A percentile compares a stretch with the other conserved stretches of the same genome.
Evolutionary conservation across 192 early-diverging fungal genomes (phyloP).

Genomic region (Rhizophagus clarus): DNA sequence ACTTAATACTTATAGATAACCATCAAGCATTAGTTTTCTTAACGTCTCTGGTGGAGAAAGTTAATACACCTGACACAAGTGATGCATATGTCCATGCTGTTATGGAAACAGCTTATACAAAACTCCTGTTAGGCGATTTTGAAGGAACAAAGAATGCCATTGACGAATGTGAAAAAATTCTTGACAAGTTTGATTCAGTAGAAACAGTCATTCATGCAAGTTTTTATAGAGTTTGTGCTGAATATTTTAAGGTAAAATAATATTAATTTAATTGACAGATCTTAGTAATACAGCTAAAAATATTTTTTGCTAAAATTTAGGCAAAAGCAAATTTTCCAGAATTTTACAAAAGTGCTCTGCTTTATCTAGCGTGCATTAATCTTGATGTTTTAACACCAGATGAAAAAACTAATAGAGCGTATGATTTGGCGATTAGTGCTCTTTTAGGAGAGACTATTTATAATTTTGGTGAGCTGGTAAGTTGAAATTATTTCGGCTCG

Average conservation of each 20-base stretch:
- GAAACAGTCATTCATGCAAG: constrained; percentile 90
- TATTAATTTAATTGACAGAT: neutral
- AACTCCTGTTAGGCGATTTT: constrained; percentile 75
- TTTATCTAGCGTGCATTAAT: constrained; percentile 90
- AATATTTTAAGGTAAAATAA: constrained; percentile 86
- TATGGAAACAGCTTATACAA: constrained; percentile 86
- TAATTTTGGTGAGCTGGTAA: constrained; percentile 98
- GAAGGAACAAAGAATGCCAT: constrained; percentile 83
- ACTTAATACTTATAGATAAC: constrained; percentile 47
- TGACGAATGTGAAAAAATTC: constrained; percentile 84
- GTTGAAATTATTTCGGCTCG: constrained; percentile 22
- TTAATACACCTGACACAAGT: constrained; percentile 66
- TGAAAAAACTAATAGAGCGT: constrained; percentile 88
- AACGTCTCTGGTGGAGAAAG: constrained; percentile 64
- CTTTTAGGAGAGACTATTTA: constrained; percentile 95
- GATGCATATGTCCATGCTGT: constrained; percentile 86
- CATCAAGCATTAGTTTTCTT: constrained; percentile 79
- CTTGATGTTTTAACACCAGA: constrained; percentile 73
- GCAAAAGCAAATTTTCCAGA: constrained; percentile 88
- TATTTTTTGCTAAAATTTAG: constrained; percentile 37
- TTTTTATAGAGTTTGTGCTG: constrained; percentile 93
- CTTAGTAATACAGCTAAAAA: neutral
- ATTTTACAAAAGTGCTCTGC: constrained; percentile 94
- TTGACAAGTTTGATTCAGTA: constrained; percentile 72
- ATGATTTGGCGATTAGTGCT: constrained; percentile 88